Base-by-base conservation (phyloP, 768 basidiomycete species). In the Tephrocybe sp. region DNA sequence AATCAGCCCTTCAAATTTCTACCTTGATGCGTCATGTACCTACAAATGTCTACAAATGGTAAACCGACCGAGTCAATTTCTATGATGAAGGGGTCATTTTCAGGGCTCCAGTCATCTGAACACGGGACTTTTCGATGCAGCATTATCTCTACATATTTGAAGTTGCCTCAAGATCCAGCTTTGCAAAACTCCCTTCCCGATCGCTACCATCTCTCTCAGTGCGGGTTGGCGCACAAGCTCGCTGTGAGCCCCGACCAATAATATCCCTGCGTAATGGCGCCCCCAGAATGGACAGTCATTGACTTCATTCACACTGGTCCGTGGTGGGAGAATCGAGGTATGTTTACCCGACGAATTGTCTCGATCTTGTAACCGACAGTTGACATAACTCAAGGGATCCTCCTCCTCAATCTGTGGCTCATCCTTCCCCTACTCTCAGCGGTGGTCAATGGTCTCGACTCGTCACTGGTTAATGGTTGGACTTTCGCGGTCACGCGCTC, bases 241-340 rank as follows among this genome's bases (percentile, higher is more conserved):
- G 41, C 22, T 7, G 26, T 23, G 23, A 23, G 33, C 23, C 43
- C 19, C 23, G 32, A 32, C 16, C 30, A 19, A 39, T 39, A 48
- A 40, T 16, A 40, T 41, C 6, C 60, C 55, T 48, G 55, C 13
- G 41, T 56, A 41, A 60, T 63, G 60, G 59, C 70, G 13, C 54
- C 69, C 20, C 74, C 76, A 39, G 76, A 74, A 62, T 77, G 74
- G 76, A 77, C 83, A 12, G 67, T 85, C 31, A 73, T 77, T 42
- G 78, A 83, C 62, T 80, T 82, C 61, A 77, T 85, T 46, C 75
- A 85, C 62, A 65, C 66, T 54, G 82, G 81, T 12, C 68, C 71
- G 11, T 85, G 83, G 83, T 83, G 82, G 83, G 72, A 58, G 48
- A 83, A 84, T 66, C 72, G 72, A 53, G 82, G 84, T 83, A 58